phyloP scores from a whole-genome alignment of 768 basidiomycete species.

The Suillus brevipes region DNA sequence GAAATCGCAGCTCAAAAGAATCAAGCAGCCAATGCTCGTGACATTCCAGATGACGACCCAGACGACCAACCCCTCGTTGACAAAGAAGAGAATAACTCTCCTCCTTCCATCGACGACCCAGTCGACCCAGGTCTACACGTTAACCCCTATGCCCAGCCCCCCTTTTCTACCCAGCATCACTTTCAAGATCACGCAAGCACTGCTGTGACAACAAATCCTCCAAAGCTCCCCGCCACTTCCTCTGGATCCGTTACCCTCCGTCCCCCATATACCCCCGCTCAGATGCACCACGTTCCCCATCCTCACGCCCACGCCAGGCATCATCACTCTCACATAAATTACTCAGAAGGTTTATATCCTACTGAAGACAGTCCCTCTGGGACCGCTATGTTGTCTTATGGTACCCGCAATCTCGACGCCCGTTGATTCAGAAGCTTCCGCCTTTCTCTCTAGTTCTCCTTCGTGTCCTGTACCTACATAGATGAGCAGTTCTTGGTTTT shows the following conservation, averaged over 20 bases:
- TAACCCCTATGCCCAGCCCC: conserved; percentile 22
- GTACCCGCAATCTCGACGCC: conserved; percentile 27
- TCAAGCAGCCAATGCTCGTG: conserved; percentile 41
- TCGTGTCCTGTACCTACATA: conserved; percentile 26
- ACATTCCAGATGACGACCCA: conserved; percentile 43
- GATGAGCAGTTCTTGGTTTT: conserved; percentile 23
- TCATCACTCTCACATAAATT: conserved; percentile 57
- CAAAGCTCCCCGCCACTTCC: conserved; percentile 34
- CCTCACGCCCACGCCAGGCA: conserved; percentile 77
- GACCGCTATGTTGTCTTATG: conserved; percentile 46
- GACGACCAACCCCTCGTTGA: conserved; percentile 16
- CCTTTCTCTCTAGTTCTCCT: conserved; percentile 2
- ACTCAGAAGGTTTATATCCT: conserved; percentile 41
- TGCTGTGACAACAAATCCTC: conserved; percentile 19
- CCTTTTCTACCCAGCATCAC: conserved; percentile 23
- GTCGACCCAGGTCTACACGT: conserved; percentile 23
- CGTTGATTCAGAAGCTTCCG: not conserved
- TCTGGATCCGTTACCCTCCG: conserved; percentile 49
- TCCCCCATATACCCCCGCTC: conserved; percentile 56
- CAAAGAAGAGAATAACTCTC: conserved; percentile 21
- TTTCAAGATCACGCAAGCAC: conserved; percentile 19
- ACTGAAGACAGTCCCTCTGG: conserved; percentile 27
- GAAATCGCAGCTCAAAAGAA: conserved; percentile 86
- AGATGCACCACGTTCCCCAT: conserved; percentile 81
- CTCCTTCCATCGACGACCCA: conserved; percentile 16